phyloP scores from a whole-genome alignment of 2,329 filamentous ascomycete genomes.

The Fusarium sp. region DNA sequence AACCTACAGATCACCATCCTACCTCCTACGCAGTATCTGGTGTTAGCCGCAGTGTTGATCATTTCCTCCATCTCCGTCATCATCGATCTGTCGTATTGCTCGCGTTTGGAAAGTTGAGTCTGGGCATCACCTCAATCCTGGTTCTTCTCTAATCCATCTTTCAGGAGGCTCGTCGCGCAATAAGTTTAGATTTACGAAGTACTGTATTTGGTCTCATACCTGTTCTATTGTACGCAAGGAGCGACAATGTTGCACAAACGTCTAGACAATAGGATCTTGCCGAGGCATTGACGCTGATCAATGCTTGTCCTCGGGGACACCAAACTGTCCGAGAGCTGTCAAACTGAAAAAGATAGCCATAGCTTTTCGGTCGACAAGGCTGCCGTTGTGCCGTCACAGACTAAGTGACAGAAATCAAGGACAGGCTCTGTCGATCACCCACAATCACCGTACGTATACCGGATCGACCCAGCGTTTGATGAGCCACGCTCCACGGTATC shows the following conservation, averaged over 20 bases:
- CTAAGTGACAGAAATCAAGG: constrained; percentile 12
- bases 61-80: neutral
- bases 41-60: constrained; percentile 7
- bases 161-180: constrained; percentile 2
- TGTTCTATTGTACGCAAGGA: neutral
- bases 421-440: constrained; percentile 16
- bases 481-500: constrained; percentile 9
- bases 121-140: constrained; percentile 11
- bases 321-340: neutral
- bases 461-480: constrained; percentile 19
- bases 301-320: constrained; percentile 11
- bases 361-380: constrained; percentile 14
- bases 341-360: neutral
- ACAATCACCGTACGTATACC: constrained; percentile 26
- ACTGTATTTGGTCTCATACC: neutral
- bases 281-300: neutral
- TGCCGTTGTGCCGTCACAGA: neutral
- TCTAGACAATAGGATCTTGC: neutral
- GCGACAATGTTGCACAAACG: constrained; percentile 4
- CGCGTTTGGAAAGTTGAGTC: constrained; percentile 1
- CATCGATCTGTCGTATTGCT: constrained; percentile 14
- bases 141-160: neutral
- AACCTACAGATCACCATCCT: constrained; percentile 13
- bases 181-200: constrained; percentile 6
- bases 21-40: neutral